Conservation (phyloP, 345 rosid species). For the Pistacia vera region DNA sequence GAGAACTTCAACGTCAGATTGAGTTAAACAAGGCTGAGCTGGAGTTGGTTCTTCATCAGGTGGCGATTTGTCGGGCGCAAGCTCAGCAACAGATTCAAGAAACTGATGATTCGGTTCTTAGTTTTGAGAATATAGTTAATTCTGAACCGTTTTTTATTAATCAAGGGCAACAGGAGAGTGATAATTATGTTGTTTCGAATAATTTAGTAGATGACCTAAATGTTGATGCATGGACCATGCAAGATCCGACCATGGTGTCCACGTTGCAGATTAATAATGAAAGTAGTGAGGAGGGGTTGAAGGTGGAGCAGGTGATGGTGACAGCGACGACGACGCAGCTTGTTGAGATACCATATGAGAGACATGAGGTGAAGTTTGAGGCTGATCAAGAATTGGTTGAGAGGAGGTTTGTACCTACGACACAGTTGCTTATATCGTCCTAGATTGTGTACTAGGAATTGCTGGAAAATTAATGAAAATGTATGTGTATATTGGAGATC, state of each 20-base stretch:
- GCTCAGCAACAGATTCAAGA: slow-evolving; percentile 41
- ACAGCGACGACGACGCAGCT: slow-evolving; percentile 19
- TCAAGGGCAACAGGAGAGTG: slow-evolving; percentile 30
- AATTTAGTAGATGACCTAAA: slow-evolving; percentile 34
- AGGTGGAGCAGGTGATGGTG: slow-evolving; percentile 18
- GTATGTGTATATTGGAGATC: slow-evolving; percentile 8
- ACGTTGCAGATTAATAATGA: slow-evolving; percentile 37
- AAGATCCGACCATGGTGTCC: slow-evolving; percentile 28
- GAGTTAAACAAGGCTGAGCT: slow-evolving; percentile 70
- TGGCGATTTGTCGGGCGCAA: slow-evolving; percentile 54
- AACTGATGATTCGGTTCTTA: slow-evolving; percentile 25
- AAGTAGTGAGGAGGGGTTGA: neutral
- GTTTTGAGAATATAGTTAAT: slow-evolving; percentile 22
- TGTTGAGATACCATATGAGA: slow-evolving; percentile 41
- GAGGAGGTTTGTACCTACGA: slow-evolving; percentile 51
- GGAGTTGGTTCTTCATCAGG: slow-evolving; percentile 74
- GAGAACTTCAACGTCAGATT: slow-evolving; percentile 70
- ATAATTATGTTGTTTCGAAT: slow-evolving; percentile 8
- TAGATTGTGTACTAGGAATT: slow-evolving; percentile 23
- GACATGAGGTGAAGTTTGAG: slow-evolving; percentile 39
- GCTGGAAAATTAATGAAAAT: neutral
- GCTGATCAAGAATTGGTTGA: slow-evolving; percentile 39
- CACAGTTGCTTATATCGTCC: slow-evolving; percentile 62
- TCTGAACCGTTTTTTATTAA: slow-evolving; percentile 23
- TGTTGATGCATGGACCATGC: slow-evolving; percentile 37